A percentile compares a stretch with the other conserved stretches of the same genome.
These are phyloP conservation scores for Phaffomyces thermotolerans DNA, from an alignment of 805 yeast species.

Conservation along the genomic window DNA sequence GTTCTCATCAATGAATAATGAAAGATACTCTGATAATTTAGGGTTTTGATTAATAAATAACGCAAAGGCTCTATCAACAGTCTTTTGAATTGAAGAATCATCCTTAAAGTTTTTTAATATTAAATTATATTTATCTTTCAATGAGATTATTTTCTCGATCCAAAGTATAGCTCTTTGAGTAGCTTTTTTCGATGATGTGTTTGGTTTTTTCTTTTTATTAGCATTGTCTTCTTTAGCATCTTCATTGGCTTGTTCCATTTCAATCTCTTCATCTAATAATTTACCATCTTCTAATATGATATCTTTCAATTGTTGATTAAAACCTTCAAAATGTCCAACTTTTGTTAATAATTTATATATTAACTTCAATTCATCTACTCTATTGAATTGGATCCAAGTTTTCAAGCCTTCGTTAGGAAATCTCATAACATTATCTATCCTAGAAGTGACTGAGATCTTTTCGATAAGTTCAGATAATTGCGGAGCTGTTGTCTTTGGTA, in stretches of 20 bases:
- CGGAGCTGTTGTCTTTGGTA: slow-evolving; percentile 47
- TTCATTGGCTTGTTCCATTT: slow-evolving; percentile 18
- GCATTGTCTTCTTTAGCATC: slow-evolving; percentile 3
- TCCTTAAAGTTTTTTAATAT: slow-evolving; percentile 40
- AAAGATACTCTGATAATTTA: slow-evolving; percentile 46
- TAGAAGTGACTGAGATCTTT: slow-evolving; percentile 48
- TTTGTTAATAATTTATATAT: slow-evolving; percentile 44
- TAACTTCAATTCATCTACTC: slow-evolving; percentile 36
- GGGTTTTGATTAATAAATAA: slow-evolving; percentile 48
- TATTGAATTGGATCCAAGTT: slow-evolving; percentile 46
- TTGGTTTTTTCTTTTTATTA: slow-evolving; percentile 5
- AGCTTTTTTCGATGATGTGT: slow-evolving; percentile 21
- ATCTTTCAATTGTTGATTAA: slow-evolving; percentile 41
- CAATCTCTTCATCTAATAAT: slow-evolving; percentile 12
- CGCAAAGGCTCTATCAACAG: slow-evolving; percentile 54
- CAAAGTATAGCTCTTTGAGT: slow-evolving; percentile 54
- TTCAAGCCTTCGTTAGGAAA: slow-evolving; percentile 49
- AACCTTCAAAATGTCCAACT: slow-evolving; percentile 46
- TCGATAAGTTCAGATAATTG: slow-evolving; percentile 51
- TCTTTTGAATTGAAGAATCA: slow-evolving; percentile 43
- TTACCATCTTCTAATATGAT: slow-evolving; percentile 42
- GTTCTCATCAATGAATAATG: slow-evolving; percentile 51
- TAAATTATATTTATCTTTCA: slow-evolving; percentile 43
- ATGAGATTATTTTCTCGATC: slow-evolving; percentile 50
- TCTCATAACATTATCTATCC: slow-evolving; percentile 47